Percentiles rank a stretch among this genome's conserved stretches.
These are phyloP conservation scores for Mortierella sp. DNA, from an alignment of 371 early-diverging fungal genomes.

Conservation along the genomic window DNA sequence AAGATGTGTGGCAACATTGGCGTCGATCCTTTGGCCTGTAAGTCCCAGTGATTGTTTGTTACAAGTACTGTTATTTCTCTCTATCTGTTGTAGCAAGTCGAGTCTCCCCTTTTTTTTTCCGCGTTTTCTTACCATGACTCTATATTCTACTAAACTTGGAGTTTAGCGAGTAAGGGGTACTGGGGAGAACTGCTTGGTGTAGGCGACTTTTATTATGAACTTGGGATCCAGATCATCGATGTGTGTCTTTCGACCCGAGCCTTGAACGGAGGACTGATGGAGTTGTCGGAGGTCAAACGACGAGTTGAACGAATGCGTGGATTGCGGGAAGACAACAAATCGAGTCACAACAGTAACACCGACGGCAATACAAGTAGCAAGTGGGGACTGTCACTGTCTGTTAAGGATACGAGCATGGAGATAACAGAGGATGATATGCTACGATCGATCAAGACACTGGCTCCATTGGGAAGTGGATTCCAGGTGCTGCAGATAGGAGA, in stretches of 20 bases:
- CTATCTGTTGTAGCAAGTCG: constrained; percentile 1
- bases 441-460: constrained; percentile 84
- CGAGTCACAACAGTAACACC: constrained; percentile 45
- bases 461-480: constrained; percentile 90
- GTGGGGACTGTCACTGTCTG: constrained; percentile 20
- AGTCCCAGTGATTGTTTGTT: too few relatives aligned
- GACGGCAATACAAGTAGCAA: constrained; percentile 58
- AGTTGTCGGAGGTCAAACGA: constrained; percentile 78
- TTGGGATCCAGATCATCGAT: constrained; percentile 93
- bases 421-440: constrained; percentile 83
- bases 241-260: constrained; percentile 85
- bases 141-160: not conserved
- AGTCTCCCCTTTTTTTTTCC: not conserved
- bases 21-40: constrained; percentile 95
- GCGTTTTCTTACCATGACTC: not conserved
- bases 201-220: constrained; percentile 98
- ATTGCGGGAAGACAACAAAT: constrained; percentile 44
- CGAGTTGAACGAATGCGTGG: constrained; percentile 76
- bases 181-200: constrained; percentile 95
- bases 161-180: constrained; percentile 93
- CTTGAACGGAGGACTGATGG: constrained; percentile 93
- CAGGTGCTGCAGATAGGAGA: constrained; percentile 81
- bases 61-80: not conserved
- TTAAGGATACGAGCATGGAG: constrained; percentile 45
- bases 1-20: constrained; percentile 94